Conservation (phyloP, 2,329 filamentous ascomycete species). For the Talaromyces funiculosus region DNA sequence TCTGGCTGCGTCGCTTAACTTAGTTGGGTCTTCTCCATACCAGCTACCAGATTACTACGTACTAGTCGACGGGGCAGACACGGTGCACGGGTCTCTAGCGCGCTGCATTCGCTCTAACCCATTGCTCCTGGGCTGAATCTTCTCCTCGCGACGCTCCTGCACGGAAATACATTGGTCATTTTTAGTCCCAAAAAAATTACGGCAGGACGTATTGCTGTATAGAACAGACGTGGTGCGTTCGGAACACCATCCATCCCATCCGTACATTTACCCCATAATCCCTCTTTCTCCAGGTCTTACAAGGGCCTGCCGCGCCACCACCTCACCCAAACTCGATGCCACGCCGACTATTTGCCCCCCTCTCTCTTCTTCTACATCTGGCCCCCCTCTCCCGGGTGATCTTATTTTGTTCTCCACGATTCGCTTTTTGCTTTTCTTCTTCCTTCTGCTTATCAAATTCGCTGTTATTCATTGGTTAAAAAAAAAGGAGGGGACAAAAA, state of each 20-base stretch:
- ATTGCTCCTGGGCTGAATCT: constrained; percentile 14
- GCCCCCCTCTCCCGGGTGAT: constrained; percentile 14
- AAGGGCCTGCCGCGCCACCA: constrained; percentile 13
- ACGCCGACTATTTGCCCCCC: constrained; percentile 16
- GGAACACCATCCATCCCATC: neutral
- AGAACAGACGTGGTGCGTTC: neutral
- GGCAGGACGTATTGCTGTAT: neutral
- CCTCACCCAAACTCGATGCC: constrained; percentile 14
- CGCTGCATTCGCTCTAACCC: constrained; percentile 15
- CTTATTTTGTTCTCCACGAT: constrained; percentile 8
- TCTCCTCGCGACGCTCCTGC: constrained; percentile 14
- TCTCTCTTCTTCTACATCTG: constrained; percentile 11
- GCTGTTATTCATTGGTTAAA: neutral
- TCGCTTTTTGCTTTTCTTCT: constrained; percentile 11
- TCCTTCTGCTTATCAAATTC: neutral
- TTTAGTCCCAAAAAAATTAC: neutral
- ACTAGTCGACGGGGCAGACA: neutral
- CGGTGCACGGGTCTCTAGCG: constrained; percentile 12
- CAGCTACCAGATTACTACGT: neutral
- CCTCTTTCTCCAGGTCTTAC: constrained; percentile 11
- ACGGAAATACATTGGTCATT: constrained; percentile 2
- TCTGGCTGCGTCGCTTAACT: neutral
- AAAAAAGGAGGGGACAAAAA: too few species aligned
- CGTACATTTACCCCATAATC: constrained; percentile 6
- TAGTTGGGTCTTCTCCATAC: neutral